These are phyloP conservation scores for Sechiopsis laciniata DNA, from an alignment of 306 rosid genomes.

Conservation along the genomic window DNA sequence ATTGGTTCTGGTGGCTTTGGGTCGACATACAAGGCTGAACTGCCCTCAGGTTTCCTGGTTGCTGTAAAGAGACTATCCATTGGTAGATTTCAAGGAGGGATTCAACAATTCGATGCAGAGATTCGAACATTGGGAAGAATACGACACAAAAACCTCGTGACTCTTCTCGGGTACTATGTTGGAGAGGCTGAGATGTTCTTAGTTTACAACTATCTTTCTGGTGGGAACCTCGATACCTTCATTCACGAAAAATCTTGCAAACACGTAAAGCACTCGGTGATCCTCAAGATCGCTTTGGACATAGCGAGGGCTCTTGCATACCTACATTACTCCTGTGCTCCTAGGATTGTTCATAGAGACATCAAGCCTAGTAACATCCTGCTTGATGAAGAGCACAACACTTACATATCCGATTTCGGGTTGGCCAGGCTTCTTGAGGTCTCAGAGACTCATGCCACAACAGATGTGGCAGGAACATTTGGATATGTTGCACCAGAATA, in stretches of 20 bases:
- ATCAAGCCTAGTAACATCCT: constrained; percentile 78
- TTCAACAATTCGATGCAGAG: constrained; percentile 69
- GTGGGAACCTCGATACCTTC: constrained; percentile 66
- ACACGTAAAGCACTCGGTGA: constrained; percentile 43
- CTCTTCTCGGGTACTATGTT: constrained; percentile 64
- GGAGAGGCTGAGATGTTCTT: constrained; percentile 59
- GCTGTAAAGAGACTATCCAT: constrained; percentile 60
- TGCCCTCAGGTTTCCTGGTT: constrained; percentile 45
- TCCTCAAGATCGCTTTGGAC: constrained; percentile 55
- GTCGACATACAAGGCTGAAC: constrained; percentile 66
- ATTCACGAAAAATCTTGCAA: constrained; percentile 44
- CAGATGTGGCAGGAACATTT: constrained; percentile 68
- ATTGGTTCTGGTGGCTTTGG: constrained; percentile 72
- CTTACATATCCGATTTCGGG: constrained; percentile 63
- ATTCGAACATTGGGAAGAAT: constrained; percentile 61
- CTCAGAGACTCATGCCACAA: constrained; percentile 69
- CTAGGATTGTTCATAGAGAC: constrained; percentile 67
- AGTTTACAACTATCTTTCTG: constrained; percentile 61
- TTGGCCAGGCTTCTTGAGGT: constrained; percentile 62
- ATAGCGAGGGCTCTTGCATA: constrained; percentile 56
- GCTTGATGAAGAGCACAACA: constrained; percentile 52
- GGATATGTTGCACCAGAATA: constrained; percentile 79
- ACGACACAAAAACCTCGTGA: constrained; percentile 63
- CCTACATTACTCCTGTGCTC: constrained; percentile 64
- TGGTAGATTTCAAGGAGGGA: constrained; percentile 36